These are phyloP conservation scores for Capillidium heterosporum DNA, from an alignment of 371 early-diverging fungal species.

Conservation along the genomic window DNA sequence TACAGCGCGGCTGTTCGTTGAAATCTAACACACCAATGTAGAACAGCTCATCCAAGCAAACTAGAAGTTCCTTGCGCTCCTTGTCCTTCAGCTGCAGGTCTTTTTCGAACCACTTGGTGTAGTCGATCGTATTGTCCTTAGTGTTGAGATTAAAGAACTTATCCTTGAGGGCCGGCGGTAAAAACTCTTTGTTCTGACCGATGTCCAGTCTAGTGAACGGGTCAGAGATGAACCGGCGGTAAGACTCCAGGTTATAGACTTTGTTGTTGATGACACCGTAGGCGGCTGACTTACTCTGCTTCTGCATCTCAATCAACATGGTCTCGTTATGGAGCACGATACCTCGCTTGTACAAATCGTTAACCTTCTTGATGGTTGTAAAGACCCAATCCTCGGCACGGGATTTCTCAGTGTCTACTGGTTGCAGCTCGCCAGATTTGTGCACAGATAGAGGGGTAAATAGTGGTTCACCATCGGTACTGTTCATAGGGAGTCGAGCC, in stretches of 20 bases:
- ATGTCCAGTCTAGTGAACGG: background rate
- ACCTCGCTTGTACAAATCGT: background rate
- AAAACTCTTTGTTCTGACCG: background rate
- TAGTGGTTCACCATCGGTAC: background rate
- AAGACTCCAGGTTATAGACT: conserved; percentile 56
- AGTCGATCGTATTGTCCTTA: conserved; percentile 17
- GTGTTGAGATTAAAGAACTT: background rate
- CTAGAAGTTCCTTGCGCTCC: conserved; percentile 10
- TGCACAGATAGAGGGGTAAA: background rate
- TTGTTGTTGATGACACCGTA: conserved; percentile 48
- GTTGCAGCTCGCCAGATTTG: background rate
- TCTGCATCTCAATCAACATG: conserved; percentile 19
- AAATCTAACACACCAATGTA: conserved; percentile 77
- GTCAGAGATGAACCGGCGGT: conserved; percentile 17
- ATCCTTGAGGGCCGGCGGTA: background rate
- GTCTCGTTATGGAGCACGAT: background rate
- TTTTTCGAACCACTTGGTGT: conserved; percentile 33
- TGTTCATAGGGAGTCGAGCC: background rate
- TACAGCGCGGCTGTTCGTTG: conserved; percentile 57
- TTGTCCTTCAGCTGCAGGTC: conserved; percentile 13
- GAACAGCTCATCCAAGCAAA: conserved; percentile 69
- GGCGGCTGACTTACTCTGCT: conserved; percentile 18
- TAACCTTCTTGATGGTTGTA: background rate
- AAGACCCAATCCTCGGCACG: background rate
- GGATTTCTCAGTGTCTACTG: background rate